Conservation (phyloP, 768 basidiomycete genomes). For the Auricularia cornea region DNA sequence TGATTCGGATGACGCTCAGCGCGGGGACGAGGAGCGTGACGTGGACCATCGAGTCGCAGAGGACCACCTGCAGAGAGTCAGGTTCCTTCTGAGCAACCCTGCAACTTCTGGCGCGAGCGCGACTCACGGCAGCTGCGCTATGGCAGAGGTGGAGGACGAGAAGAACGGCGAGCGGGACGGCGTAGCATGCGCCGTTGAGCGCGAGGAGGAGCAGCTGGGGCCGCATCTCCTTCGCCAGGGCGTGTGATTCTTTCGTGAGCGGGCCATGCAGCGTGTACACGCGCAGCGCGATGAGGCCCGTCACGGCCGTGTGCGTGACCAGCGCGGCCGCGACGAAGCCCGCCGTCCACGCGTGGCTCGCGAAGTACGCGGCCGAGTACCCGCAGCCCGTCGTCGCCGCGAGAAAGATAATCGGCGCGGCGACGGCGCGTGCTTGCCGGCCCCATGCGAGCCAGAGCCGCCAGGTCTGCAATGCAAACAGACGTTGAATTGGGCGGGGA, state of each 20-base stretch:
- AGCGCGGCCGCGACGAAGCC: background rate
- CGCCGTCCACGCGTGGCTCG: background rate
- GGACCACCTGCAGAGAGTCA: too few species aligned
- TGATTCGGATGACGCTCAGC: background rate
- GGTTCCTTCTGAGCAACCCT: too few species aligned
- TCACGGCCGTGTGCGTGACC: background rate
- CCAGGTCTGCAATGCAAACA: background rate
- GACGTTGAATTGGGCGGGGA: background rate
- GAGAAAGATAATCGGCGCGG: background rate
- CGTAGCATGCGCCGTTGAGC: background rate
- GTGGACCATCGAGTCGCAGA: too few species aligned
- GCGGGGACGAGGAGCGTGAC: background rate
- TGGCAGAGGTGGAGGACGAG: background rate
- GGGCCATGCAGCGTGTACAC: background rate
- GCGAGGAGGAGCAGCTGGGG: background rate
- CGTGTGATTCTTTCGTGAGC: background rate
- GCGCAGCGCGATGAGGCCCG: background rate
- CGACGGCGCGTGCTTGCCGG: background rate
- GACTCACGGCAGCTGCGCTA: too few species aligned
- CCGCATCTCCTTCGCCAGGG: background rate
- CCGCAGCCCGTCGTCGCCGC: background rate
- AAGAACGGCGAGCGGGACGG: background rate
- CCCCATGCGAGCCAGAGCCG: background rate
- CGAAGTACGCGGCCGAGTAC: background rate
- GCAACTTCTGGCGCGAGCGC: too few species aligned